Evolutionary conservation across 495 filamentous ascomycete species (phyloP).

Genomic region (Penicillium lividum): DNA sequence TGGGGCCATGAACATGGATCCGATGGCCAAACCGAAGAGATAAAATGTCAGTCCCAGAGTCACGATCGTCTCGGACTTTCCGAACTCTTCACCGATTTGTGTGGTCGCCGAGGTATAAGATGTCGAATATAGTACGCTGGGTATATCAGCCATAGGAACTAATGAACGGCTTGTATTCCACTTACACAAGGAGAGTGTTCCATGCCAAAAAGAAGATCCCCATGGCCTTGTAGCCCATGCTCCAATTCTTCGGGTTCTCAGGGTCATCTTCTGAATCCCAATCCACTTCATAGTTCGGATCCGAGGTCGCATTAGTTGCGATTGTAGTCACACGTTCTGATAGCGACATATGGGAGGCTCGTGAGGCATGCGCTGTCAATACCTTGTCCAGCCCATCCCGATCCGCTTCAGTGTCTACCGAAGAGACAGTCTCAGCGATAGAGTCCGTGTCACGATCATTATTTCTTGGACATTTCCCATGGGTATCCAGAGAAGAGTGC

Average conservation of each 20-base stretch:
- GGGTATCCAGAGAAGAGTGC: constrained; percentile 16
- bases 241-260: constrained; percentile 77
- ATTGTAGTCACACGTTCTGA: constrained; percentile 51
- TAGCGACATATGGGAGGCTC: constrained; percentile 30
- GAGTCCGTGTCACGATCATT: constrained; percentile 30
- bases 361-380: constrained; percentile 26
- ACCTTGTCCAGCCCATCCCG: constrained; percentile 30
- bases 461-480: constrained; percentile 27
- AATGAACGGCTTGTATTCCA: not conserved
- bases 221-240: constrained; percentile 63
- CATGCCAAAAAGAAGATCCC: constrained; percentile 66
- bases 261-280: constrained; percentile 65
- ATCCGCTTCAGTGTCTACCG: constrained; percentile 34
- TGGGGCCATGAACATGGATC: constrained; percentile 73
- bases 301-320: constrained; percentile 58
- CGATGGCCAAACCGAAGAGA: constrained; percentile 62
- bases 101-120: constrained; percentile 72
- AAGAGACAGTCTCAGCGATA: constrained; percentile 29
- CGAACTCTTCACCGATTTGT: constrained; percentile 67
- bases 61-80: constrained; percentile 56
- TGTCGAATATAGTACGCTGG: constrained; percentile 78
- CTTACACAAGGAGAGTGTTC: constrained; percentile 67
- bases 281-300: constrained; percentile 73
- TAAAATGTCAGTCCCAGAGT: constrained; percentile 82
- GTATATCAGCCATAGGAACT: not conserved